Conservation (phyloP, 2,329 filamentous ascomycete genomes). For the Gnomoniopsis sp. region DNA sequence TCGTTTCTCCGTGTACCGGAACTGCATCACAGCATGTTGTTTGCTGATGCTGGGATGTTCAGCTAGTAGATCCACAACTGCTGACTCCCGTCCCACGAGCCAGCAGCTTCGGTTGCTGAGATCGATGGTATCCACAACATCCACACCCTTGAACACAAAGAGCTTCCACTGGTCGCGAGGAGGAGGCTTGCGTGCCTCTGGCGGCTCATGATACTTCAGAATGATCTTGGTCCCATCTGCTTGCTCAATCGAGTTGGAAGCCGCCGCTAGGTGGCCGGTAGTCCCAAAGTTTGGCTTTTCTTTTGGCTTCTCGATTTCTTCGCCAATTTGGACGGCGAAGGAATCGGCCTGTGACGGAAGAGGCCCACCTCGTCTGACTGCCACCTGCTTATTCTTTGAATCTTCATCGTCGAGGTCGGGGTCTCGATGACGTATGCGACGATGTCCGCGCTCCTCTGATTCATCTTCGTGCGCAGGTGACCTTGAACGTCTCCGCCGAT, state of each 20-base stretch:
- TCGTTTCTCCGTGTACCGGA: constrained; percentile 76
- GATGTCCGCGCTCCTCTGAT: not conserved
- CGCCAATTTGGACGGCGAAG: constrained; percentile 53
- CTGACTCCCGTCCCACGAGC: constrained; percentile 77
- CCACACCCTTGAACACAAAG: constrained; percentile 84
- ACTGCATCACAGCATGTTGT: constrained; percentile 94
- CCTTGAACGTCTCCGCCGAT: not conserved
- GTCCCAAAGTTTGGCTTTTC: constrained; percentile 84
- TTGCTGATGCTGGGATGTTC: constrained; percentile 93
- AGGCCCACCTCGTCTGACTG: constrained; percentile 38
- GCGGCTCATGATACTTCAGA: constrained; percentile 93
- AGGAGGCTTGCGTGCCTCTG: constrained; percentile 86
- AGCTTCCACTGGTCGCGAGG: constrained; percentile 78
- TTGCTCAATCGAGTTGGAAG: constrained; percentile 74
- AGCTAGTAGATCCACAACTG: constrained; percentile 77
- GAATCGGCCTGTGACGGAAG: constrained; percentile 59
- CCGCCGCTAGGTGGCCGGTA: constrained; percentile 80
- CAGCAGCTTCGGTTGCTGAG: constrained; percentile 78
- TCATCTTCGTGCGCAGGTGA: not conserved
- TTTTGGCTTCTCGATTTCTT: constrained; percentile 58
- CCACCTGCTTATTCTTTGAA: constrained; percentile 1
- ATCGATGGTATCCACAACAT: constrained; percentile 78
- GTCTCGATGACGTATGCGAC: not conserved
- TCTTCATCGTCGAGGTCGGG: not conserved
- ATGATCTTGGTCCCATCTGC: constrained; percentile 71